Evolutionary conservation across 352 stramenopile species (phyloP), one percentile per base, ranked within the genome.

Genomic region (Thalassiosira exigua): DNA sequence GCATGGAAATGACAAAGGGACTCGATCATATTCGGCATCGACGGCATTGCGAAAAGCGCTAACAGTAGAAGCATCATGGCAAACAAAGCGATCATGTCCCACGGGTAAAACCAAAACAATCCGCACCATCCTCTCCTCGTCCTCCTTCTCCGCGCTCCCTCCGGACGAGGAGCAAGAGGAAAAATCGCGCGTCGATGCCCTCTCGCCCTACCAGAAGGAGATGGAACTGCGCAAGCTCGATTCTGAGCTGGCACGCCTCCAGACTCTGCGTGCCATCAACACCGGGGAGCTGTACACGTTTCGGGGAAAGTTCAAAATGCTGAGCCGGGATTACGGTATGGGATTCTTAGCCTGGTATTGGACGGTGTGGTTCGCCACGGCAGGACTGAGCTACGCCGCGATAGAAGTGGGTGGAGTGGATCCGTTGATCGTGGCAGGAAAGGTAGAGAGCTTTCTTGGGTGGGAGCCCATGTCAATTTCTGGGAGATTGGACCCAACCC

Each of bases 231-330:
- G 86, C n/a, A 36, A 85, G 52, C 65, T 91, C 2, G 90, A 94
- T 82, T 64, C 79, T 27, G 71, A 93, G 70, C 71, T 93, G 50
- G 70, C 86, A 2, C 68, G 76, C 14, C 48, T 93, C 19, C 75
- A 93, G 60, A 86, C 77, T 22, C 62, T 92, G 4, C 61, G 82
- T 26, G 82, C 62, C 1, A 94, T 94, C 33, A 92, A 94, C 78
- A 94, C 86, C 11, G 89, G 89, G 29, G 89, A 94, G 72, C 33
- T 91, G 3, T 92, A 90, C 59, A 92, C 89, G 0, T 78, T 84
- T 44, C 72, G 84, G 50, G 89, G 89, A 32, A 81, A 88, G 33
- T 91, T 92, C 70, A 94, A 94, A 70, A 76, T 79, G 17, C 66
- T 94, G 3, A 62, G 70, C 30, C 64, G 78, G 42, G 85, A 94